Percentiles rank a stretch among this genome's conserved stretches.
Conservation (phyloP, 1,139 yeast species). For the Candida albicans region DNA sequence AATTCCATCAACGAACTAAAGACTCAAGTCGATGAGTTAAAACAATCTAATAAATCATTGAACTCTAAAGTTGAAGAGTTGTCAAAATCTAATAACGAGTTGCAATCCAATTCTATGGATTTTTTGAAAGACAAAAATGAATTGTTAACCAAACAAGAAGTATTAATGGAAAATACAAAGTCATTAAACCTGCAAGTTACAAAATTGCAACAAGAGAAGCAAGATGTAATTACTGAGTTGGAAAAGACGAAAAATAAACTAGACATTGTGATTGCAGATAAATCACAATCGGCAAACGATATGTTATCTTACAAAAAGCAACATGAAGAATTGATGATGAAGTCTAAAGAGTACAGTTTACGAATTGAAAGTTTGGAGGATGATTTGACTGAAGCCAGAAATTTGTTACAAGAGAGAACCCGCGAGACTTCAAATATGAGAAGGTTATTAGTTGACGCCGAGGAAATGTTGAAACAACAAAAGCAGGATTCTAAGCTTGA, state of each 20-base stretch:
- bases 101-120: conserved; percentile 35
- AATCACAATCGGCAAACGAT: conserved; percentile 51
- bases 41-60: conserved; percentile 36
- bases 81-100: conserved; percentile 42
- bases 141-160: conserved; percentile 41
- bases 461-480: conserved; percentile 54
- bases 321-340: conserved; percentile 73
- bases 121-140: conserved; percentile 39
- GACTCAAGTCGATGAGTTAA: conserved; percentile 35
- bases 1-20: conserved; percentile 48
- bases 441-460: conserved; percentile 65
- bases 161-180: conserved; percentile 35
- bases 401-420: conserved; percentile 73
- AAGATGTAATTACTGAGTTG: conserved; percentile 48
- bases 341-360: conserved; percentile 61
- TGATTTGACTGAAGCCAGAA: conserved; percentile 72
- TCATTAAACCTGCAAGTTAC: conserved; percentile 33
- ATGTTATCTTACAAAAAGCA: conserved; percentile 65
- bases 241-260: conserved; percentile 53
- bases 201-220: conserved; percentile 52
- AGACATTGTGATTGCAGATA: conserved; percentile 48
- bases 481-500: conserved; percentile 34
- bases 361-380: conserved; percentile 73
- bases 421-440: conserved; percentile 77
- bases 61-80: conserved; percentile 43